Percentiles rank a stretch among this genome's conserved stretches.
Evolutionary conservation across 208 protist species (phyloP).

Genomic region (Trypanosoma lewisi): DNA sequence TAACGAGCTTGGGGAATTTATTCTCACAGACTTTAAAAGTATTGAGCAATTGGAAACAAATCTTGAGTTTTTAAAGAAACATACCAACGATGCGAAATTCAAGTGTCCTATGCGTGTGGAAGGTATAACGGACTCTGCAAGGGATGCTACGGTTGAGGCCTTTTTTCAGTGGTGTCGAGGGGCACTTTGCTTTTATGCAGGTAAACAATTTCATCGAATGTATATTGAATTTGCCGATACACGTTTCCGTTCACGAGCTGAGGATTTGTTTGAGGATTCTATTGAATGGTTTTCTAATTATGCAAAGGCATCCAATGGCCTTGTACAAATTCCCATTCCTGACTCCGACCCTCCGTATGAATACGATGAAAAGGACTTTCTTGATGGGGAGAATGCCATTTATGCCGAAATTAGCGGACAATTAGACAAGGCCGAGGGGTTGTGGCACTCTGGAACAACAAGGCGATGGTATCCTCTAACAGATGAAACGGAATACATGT

Average conservation of each 20-base stretch:
- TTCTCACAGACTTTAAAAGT: constrained; percentile 55
- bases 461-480: constrained; percentile 86
- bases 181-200: constrained; percentile 76
- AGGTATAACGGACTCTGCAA: constrained; percentile 55
- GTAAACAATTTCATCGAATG: constrained; percentile 60
- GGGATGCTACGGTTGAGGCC: constrained; percentile 71
- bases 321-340: constrained; percentile 86
- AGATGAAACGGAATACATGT: constrained; percentile 91
- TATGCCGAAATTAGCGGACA: constrained; percentile 74
- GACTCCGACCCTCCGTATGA: constrained; percentile 80
- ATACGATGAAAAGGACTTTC: constrained; percentile 87
- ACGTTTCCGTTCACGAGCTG: constrained; percentile 70
- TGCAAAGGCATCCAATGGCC: constrained; percentile 63
- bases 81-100: constrained; percentile 65
- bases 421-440: constrained; percentile 78
- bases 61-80: constrained; percentile 62
- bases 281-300: constrained; percentile 84
- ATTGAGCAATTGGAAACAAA: constrained; percentile 80
- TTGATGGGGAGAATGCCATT: constrained; percentile 83
- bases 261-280: constrained; percentile 81
- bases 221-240: constrained; percentile 76
- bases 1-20: constrained; percentile 77
- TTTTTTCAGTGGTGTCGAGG: constrained; percentile 88
- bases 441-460: constrained; percentile 82
- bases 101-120: constrained; percentile 63